A percentile compares a stretch with the other conserved stretches of the same genome.
These are phyloP conservation scores for Stropharia rugosoannulata DNA, from an alignment of 768 basidiomycete species.

Conservation along the genomic window DNA sequence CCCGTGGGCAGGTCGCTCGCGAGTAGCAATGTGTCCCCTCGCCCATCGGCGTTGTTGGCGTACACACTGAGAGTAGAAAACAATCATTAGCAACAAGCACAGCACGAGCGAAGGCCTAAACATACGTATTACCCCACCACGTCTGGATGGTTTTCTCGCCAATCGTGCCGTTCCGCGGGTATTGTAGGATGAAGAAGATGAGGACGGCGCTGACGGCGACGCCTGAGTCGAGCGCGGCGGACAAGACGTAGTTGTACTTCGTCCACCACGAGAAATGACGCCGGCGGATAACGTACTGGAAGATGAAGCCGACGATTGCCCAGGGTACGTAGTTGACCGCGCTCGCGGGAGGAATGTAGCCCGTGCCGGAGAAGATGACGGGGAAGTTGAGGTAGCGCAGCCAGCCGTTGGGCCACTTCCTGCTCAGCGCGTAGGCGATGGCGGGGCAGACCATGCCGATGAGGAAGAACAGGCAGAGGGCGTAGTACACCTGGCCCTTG, in stretches of 20 bases:
- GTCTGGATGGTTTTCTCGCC: constrained; percentile 47
- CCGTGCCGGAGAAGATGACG: constrained; percentile 60
- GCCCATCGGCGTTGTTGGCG: constrained; percentile 38
- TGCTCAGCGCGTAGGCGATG: constrained; percentile 49
- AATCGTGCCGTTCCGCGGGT: constrained; percentile 59
- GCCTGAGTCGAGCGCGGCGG: constrained; percentile 72
- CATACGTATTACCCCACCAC: constrained; percentile 75
- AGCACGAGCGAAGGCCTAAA: constrained; percentile 14
- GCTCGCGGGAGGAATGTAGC: constrained; percentile 62
- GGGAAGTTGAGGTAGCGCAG: constrained; percentile 65
- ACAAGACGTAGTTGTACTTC: constrained; percentile 72
- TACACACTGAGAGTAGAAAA: constrained; percentile 25
- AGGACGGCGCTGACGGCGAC: constrained; percentile 53
- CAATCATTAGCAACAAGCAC: neutral
- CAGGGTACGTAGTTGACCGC: constrained; percentile 71
- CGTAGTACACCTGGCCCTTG: constrained; percentile 57
- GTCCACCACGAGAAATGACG: constrained; percentile 68
- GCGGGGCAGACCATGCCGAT: constrained; percentile 64
- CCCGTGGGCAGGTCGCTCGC: neutral
- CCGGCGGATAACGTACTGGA: constrained; percentile 60
- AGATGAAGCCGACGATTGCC: constrained; percentile 64
- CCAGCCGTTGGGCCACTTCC: constrained; percentile 62
- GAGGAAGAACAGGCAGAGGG: constrained; percentile 77
- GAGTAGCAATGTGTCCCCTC: constrained; percentile 32
- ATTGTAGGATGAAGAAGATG: constrained; percentile 66